phyloP scores from a whole-genome alignment of 306 rosid species.

The Cucumis melo region DNA sequence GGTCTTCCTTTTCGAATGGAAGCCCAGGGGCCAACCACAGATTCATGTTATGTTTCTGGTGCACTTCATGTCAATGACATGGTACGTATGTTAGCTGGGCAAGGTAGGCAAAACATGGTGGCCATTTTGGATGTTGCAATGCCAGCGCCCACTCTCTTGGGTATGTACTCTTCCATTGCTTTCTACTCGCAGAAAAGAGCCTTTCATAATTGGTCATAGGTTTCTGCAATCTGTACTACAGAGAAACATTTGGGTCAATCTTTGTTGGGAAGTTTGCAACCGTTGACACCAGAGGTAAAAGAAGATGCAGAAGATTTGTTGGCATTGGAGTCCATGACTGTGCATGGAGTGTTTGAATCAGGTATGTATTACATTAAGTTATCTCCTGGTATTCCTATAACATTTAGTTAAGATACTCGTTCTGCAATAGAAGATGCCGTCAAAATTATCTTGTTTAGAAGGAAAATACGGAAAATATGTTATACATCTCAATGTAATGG shows the following conservation, averaged over 20 bases:
- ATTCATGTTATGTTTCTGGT: slow-evolving; percentile 44
- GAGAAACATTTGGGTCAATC: slow-evolving; percentile 31
- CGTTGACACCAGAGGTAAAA: slow-evolving; percentile 60
- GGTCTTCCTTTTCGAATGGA: slow-evolving; percentile 77
- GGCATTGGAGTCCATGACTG: slow-evolving; percentile 49
- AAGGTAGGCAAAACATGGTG: slow-evolving; percentile 67
- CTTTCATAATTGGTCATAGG: background rate
- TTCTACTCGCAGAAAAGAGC: background rate
- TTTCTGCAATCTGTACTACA: slow-evolving; percentile 21
- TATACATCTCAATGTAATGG: background rate
- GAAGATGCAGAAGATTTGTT: slow-evolving; percentile 45
- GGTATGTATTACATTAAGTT: slow-evolving; percentile 40
- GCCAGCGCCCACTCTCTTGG: slow-evolving; percentile 69
- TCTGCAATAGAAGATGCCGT: background rate
- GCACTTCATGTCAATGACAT: slow-evolving; percentile 53
- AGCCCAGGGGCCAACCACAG: slow-evolving; percentile 46
- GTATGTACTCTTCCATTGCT: slow-evolving; percentile 18
- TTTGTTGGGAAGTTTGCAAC: slow-evolving; percentile 35
- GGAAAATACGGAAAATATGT: background rate
- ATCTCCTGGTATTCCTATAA: background rate
- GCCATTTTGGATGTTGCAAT: slow-evolving; percentile 66
- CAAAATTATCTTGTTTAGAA: background rate
- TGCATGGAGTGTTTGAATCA: slow-evolving; percentile 60
- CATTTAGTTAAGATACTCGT: background rate
- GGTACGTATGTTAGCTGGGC: slow-evolving; percentile 59